Evolutionary conservation across 2,329 filamentous ascomycete species (phyloP).

Genomic region (Ophiobolus disseminans): DNA sequence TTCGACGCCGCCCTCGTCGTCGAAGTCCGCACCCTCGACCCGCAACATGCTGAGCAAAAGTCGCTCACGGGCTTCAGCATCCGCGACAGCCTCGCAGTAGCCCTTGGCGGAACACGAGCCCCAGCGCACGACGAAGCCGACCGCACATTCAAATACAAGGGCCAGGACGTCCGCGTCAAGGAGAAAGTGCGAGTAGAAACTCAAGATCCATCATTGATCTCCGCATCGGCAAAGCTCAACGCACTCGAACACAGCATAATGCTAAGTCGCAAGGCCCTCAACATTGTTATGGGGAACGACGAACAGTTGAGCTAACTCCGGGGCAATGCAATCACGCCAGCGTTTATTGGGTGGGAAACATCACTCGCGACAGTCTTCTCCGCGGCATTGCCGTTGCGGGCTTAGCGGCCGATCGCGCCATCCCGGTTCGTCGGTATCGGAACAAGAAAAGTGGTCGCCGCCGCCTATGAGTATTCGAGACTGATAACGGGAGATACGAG

Average conservation of each 20-base stretch:
- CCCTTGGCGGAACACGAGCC: conserved; percentile 51
- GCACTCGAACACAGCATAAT: conserved; percentile 77
- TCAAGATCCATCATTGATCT: conserved; percentile 85
- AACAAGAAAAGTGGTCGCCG: conserved; percentile 33
- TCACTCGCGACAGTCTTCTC: conserved; percentile 20
- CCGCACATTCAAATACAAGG: conserved; percentile 72
- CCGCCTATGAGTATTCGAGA: conserved; percentile 15
- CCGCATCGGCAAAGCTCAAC: conserved; percentile 80
- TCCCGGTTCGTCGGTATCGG: conserved; percentile 42
- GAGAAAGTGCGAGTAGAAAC: conserved; percentile 91
- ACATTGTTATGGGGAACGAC: conserved; percentile 76
- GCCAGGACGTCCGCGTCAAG: conserved; percentile 79
- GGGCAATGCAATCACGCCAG: conserved; percentile 15
- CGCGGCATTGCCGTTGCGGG: conserved; percentile 25
- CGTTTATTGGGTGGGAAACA: conserved; percentile 14
- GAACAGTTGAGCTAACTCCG: conserved; percentile 40
- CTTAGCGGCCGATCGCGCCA: conserved; percentile 30
- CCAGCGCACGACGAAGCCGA: conserved; percentile 71
- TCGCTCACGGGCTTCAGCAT: conserved; percentile 58
- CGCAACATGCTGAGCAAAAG: conserved; percentile 37
- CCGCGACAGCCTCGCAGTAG: conserved; percentile 61
- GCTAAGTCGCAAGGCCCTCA: conserved; percentile 73
- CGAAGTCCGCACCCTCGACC: conserved; percentile 74
- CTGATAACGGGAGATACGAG: conserved; percentile 10
- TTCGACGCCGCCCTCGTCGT: conserved; percentile 64